phyloP scores from a whole-genome alignment of 345 rosid species.

The Brassica nigra region DNA sequence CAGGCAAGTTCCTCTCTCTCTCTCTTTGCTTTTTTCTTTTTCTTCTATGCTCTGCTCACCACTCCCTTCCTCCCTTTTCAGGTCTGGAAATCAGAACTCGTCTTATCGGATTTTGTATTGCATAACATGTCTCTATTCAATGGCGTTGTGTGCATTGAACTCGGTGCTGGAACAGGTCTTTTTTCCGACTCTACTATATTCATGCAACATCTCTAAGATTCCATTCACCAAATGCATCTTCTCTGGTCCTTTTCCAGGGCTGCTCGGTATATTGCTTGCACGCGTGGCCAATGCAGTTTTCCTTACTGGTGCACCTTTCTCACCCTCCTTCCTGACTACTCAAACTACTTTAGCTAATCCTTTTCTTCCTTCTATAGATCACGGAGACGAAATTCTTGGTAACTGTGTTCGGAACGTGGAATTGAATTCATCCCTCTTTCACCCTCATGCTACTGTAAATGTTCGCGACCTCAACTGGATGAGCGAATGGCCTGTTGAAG shows the following conservation, averaged over 20 bases:
- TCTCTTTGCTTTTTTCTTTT: not conserved
- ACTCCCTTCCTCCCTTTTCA: slow-evolving; percentile 35
- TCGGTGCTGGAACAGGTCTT: slow-evolving; percentile 94
- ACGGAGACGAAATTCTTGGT: slow-evolving; percentile 62
- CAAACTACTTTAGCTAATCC: not conserved
- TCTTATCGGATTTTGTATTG: slow-evolving; percentile 73
- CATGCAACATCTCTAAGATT: not conserved
- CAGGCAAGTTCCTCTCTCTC: slow-evolving; percentile 51
- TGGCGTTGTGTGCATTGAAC: slow-evolving; percentile 59
- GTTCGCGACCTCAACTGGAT: slow-evolving; percentile 85
- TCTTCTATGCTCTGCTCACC: not conserved
- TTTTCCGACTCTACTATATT: too few relatives aligned
- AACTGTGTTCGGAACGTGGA: slow-evolving; percentile 63
- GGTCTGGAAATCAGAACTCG: slow-evolving; percentile 90
- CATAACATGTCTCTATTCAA: slow-evolving; percentile 67
- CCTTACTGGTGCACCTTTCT: slow-evolving; percentile 57
- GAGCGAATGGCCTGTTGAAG: slow-evolving; percentile 63
- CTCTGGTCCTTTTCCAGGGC: slow-evolving; percentile 49
- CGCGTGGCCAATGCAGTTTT: slow-evolving; percentile 65
- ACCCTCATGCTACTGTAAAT: slow-evolving; percentile 47
- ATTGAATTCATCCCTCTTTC: slow-evolving; percentile 52
- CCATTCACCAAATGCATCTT: not conserved
- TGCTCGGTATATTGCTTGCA: slow-evolving; percentile 75
- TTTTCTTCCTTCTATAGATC: slow-evolving; percentile 43
- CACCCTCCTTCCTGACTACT: not conserved